Conservation (phyloP, 257 asterid genomes). For the Solanum virginianum region DNA sequence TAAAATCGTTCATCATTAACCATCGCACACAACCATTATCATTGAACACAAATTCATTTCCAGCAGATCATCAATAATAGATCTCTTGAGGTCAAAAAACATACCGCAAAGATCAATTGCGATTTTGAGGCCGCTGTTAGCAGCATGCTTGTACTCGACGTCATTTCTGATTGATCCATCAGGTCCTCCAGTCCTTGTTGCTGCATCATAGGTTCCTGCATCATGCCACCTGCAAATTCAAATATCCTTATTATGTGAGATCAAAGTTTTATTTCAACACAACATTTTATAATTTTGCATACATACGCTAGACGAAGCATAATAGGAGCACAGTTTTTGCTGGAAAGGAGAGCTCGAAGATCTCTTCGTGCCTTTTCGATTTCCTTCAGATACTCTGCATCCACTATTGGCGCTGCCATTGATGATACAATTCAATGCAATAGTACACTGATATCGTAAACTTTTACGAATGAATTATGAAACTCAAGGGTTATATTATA, state of each 20-base stretch:
- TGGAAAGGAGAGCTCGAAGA: constrained; percentile 53
- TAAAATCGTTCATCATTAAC: not conserved
- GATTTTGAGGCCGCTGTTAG: constrained; percentile 52
- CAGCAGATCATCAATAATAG: not conserved
- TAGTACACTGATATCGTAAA: not conserved
- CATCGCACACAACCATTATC: not conserved
- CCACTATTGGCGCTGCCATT: constrained; percentile 17
- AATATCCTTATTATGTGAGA: not conserved
- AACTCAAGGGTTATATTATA: not conserved
- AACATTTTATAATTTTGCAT: not conserved
- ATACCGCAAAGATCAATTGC: constrained; percentile 76
- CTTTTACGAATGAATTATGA: not conserved
- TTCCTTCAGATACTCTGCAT: constrained; percentile 44
- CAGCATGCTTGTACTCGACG: constrained; percentile 42
- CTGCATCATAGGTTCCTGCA: constrained; percentile 84
- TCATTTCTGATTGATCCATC: constrained; percentile 75
- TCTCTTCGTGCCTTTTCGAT: constrained; percentile 48
- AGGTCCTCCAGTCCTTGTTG: constrained; percentile 77
- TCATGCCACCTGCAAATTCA: constrained; percentile 79
- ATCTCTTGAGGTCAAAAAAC: not conserved
- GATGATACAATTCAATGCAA: not conserved
- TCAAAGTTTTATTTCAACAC: not conserved
- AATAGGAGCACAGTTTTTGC: constrained; percentile 69
- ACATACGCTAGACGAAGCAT: constrained; percentile 81
- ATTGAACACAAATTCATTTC: not conserved